Conservation (phyloP, 116 monocot species). For the Papilionanthe hybrid region DNA sequence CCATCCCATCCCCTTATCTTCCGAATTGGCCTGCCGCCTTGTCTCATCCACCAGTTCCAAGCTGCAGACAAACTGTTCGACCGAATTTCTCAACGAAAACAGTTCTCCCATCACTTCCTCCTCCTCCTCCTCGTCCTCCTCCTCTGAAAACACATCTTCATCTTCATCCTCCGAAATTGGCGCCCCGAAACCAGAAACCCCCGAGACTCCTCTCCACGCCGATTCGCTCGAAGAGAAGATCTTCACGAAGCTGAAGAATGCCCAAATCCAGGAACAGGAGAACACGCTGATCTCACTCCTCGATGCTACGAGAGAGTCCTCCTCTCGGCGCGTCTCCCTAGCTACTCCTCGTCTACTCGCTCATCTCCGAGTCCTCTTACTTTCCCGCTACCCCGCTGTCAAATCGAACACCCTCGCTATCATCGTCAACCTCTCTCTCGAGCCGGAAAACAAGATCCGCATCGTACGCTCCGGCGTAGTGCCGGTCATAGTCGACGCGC, state of each 20-base stretch:
- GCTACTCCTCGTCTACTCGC: slow-evolving; percentile 47
- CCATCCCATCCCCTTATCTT: slow-evolving; percentile 29
- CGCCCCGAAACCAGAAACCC: background rate
- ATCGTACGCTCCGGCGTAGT: slow-evolving; percentile 54
- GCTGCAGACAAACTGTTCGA: background rate
- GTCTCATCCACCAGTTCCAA: slow-evolving; percentile 5
- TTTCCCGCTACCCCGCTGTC: slow-evolving; percentile 20
- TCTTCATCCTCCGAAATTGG: background rate
- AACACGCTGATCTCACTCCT: slow-evolving; percentile 36
- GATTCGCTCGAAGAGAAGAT: slow-evolving; percentile 41
- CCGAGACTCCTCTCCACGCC: background rate
- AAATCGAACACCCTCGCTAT: slow-evolving; percentile 45
- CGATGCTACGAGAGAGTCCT: slow-evolving; percentile 35
- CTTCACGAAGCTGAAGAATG: slow-evolving; percentile 28
- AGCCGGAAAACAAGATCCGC: slow-evolving; percentile 40
- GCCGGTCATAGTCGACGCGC: slow-evolving; percentile 45
- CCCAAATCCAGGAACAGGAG: slow-evolving; percentile 31
- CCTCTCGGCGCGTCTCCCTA: slow-evolving; percentile 32
- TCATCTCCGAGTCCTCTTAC: slow-evolving; percentile 44
- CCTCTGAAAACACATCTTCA: background rate
- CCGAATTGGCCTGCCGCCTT: slow-evolving; percentile 20
- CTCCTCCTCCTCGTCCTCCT: slow-evolving; percentile 18
- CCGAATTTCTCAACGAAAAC: slow-evolving; percentile 2
- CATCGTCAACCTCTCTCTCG: slow-evolving; percentile 61
- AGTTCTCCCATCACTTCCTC: slow-evolving; percentile 8